phyloP scores from a whole-genome alignment of 2,329 filamentous ascomycete species.

The Exophiala sp. region DNA sequence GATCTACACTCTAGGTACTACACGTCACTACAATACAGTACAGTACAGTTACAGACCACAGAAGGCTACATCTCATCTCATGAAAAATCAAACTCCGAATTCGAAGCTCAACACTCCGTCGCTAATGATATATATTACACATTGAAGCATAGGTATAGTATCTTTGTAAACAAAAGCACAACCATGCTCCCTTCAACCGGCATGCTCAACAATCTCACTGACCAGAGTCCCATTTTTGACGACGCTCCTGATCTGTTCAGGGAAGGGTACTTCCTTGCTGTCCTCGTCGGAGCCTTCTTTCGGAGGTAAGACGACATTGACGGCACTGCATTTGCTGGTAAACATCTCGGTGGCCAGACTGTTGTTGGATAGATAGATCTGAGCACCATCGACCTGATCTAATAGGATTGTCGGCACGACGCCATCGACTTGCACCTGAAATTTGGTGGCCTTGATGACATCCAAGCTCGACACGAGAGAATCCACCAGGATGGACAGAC shows the following conservation, averaged over 20 bases:
- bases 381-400: slow-evolving; percentile 87
- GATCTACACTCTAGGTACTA: too few relatives aligned
- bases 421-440: slow-evolving; percentile 87
- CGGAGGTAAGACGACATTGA: slow-evolving; percentile 81
- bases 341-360: slow-evolving; percentile 75
- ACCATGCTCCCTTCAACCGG: slow-evolving; percentile 56
- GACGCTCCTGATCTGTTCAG: slow-evolving; percentile 82
- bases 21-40: too few relatives aligned
- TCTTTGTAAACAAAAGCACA: too few relatives aligned
- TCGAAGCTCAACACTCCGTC: neutral
- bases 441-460: slow-evolving; percentile 90
- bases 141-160: neutral
- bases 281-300: slow-evolving; percentile 63
- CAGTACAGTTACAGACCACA: too few relatives aligned
- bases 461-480: slow-evolving; percentile 86
- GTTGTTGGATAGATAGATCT: slow-evolving; percentile 77
- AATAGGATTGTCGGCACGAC: slow-evolving; percentile 79
- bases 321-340: slow-evolving; percentile 75
- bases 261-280: slow-evolving; percentile 78
- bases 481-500: slow-evolving; percentile 80
- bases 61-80: too few relatives aligned
- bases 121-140: neutral
- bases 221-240: slow-evolving; percentile 70
- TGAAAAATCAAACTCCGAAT: too few relatives aligned
- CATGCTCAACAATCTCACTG: slow-evolving; percentile 93